Conservation (phyloP, 805 yeast genomes). For the Starmerella potacharoeniae region DNA sequence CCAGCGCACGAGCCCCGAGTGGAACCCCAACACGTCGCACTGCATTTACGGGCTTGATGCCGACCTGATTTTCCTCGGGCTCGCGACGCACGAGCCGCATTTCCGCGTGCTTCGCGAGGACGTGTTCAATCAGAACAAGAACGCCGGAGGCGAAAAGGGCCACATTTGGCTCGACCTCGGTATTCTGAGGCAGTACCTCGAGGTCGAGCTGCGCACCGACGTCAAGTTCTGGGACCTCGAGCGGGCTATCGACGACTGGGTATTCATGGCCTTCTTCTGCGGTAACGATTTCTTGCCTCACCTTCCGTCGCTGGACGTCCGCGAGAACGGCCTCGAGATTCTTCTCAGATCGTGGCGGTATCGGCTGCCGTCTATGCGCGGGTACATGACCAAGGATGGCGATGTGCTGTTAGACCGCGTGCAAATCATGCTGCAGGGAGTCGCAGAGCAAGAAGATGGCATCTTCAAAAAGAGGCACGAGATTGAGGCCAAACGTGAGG, state of each 20-base stretch:
- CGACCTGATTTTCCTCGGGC: conserved; percentile 86
- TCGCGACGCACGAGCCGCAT: conserved; percentile 97
- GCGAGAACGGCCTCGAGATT: conserved; percentile 85
- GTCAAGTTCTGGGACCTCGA: conserved; percentile 71
- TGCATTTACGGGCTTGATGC: conserved; percentile 97
- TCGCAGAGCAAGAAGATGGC: conserved; percentile 65
- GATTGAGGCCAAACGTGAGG: conserved; percentile 57
- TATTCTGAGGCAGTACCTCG: conserved; percentile 76
- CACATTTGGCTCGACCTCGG: conserved; percentile 89
- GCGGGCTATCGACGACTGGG: conserved; percentile 97
- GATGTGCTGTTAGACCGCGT: conserved; percentile 62
- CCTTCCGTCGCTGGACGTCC: conserved; percentile 83
- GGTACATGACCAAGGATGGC: conserved; percentile 87
- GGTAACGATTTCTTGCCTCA: conserved; percentile 98
- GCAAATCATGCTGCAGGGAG: conserved; percentile 50
- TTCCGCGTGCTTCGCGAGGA: conserved; percentile 90
- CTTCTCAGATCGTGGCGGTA: conserved; percentile 76
- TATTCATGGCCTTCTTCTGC: conserved; percentile 94
- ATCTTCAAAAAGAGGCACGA: conserved; percentile 63
- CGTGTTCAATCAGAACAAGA: conserved; percentile 72
- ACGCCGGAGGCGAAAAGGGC: conserved; percentile 50
- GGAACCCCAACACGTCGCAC: conserved; percentile 89
- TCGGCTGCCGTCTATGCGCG: conserved; percentile 50
- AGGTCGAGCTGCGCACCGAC: conserved; percentile 60
- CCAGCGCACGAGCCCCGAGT: conserved; percentile 75